Evolutionary conservation across 768 basidiomycete genomes (phyloP), one percentile per base, ranked within the genome.

Genomic region (Pleurotus cornucopiae): DNA sequence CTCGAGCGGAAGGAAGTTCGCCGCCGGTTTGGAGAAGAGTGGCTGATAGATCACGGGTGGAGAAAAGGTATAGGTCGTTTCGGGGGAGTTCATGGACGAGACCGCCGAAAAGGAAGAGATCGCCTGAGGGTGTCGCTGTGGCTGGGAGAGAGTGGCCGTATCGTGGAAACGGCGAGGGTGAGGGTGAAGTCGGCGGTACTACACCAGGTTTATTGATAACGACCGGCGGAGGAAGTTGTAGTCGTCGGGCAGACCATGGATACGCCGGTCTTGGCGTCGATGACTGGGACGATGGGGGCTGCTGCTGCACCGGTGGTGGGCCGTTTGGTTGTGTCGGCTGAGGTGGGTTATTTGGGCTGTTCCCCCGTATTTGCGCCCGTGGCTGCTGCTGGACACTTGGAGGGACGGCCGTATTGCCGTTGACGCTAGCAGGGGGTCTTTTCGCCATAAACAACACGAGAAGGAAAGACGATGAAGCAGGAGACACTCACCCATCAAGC

Each of bases 61-160:
- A 87, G 66, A 98, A 86, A n/a, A 91, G 74, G 70, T 96, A 98
- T 25, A 99, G 77, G 73, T 99, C 97, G 71, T 97, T 97, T 51
- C 87, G 82, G 34, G 94, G 88, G 6, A 82, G 73, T 67, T 98
- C 96, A 39, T 89, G 83, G 13, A 98, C 94, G 58, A 99, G 88
- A 60, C 97, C 97, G 59, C 97, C 97, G 61, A 99, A 99, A 59
- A 99, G 80, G 72, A 93, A 95, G 60, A 99, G 85, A 63, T 98
- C 94, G 6, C 97, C 97, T 5, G 77, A 79, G n/a, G 81, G 67
- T 20, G 86, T 88, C 1, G 91, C 82, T 6, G 79, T 81, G 4
- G 89, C 81, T 6, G 94, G 94, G 4, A 98, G 82, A 11, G 95
- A 88, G 66, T 97, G 92, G 21, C 96, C 97, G 66, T 98, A 99